Percentiles rank a stretch among this genome's conserved stretches.
phyloP scores from a whole-genome alignment of 192 early-diverging fungal species.

The Coemansia sp. region DNA sequence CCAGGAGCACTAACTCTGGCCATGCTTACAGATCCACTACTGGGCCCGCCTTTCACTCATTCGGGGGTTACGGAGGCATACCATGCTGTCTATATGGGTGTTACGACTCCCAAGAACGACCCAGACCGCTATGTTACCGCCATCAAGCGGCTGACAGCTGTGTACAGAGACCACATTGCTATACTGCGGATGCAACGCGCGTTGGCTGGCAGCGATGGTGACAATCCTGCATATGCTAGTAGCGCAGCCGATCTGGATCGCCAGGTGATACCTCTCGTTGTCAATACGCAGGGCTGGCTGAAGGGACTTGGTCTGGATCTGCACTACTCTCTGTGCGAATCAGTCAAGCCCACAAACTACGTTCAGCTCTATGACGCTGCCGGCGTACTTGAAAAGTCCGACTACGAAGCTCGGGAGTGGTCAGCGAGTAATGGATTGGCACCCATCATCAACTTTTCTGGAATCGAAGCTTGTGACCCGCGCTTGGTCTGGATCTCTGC shows the following conservation, averaged over 20 bases:
- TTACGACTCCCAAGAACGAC: slow-evolving; percentile 70
- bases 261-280: slow-evolving; percentile 71
- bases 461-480: slow-evolving; percentile 29
- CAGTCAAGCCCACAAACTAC: slow-evolving; percentile 66
- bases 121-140: slow-evolving; percentile 79
- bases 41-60: slow-evolving; percentile 87
- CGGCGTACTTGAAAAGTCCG: background rate
- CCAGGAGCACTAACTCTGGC: slow-evolving; percentile 79
- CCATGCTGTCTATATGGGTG: slow-evolving; percentile 74
- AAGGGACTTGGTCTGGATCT: slow-evolving; percentile 87
- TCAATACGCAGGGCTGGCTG: slow-evolving; percentile 96
- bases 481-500: slow-evolving; percentile 33
- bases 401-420: background rate
- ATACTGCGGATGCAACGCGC: background rate
- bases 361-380: slow-evolving; percentile 56
- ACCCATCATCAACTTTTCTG: slow-evolving; percentile 50
- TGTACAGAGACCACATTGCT: slow-evolving; percentile 56
- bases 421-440: slow-evolving; percentile 10
- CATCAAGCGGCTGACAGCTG: slow-evolving; percentile 59
- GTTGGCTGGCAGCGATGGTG: background rate
- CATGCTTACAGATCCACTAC: slow-evolving; percentile 63
- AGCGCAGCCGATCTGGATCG: slow-evolving; percentile 26
- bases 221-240: background rate
- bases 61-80: slow-evolving; percentile 54
- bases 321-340: slow-evolving; percentile 63